Evolutionary conservation across 2,329 filamentous ascomycete species (phyloP).

Genomic region (Fusarium sp.): DNA sequence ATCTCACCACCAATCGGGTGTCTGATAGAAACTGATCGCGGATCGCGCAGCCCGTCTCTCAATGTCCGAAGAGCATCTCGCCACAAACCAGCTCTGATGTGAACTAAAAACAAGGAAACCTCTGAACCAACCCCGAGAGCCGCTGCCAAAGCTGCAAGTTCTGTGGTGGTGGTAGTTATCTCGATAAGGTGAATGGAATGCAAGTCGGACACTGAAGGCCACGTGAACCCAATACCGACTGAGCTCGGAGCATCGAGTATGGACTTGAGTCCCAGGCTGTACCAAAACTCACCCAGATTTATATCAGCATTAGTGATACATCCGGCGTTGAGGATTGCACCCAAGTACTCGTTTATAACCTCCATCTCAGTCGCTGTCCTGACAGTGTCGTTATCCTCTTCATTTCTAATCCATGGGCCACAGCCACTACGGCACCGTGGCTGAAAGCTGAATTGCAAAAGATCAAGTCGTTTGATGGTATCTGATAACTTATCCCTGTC

Average conservation of each 20-base stretch:
- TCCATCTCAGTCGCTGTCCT: neutral
- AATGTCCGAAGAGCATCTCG: neutral
- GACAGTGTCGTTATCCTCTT: rapidly evolving
- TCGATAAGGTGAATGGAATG: neutral
- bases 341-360: neutral
- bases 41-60: neutral
- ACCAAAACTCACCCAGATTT: neutral
- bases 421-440: neutral
- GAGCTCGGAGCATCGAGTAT: neutral
- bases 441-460: neutral
- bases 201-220: rapidly evolving
- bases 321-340: neutral
- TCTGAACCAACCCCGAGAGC: rapidly evolving
- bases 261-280: neutral
- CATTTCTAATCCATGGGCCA: neutral
- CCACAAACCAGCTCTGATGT: neutral
- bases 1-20: neutral
- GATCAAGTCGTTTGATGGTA: neutral
- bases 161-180: rapidly evolving
- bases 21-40: neutral
- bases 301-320: neutral
- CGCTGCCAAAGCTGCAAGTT: neutral
- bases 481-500: rapidly evolving
- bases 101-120: neutral
- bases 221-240: neutral